Evolutionary conservation across 1,284 basidiomycete genomes (phyloP), one percentile per base, ranked within the genome.

Genomic region (Coriolopsis trogii): DNA sequence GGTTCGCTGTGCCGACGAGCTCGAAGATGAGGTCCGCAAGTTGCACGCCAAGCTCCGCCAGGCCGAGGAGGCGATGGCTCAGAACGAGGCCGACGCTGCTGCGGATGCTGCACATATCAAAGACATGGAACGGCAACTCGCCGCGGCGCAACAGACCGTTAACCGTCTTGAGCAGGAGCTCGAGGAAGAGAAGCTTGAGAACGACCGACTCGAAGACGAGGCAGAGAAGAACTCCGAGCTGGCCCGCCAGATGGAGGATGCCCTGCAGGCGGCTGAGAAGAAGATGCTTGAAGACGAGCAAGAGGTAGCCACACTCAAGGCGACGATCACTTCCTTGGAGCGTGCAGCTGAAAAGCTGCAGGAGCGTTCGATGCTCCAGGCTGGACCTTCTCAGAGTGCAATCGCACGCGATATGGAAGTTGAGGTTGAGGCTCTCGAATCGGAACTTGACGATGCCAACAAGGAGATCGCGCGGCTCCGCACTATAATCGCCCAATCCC

Each of bases 371-470:
- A 61, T 70, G 45, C 70, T 75, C 16, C 67, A 69, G 44, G 63
- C 63, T 29, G 65, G 65, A 25, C 64, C 67, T 26, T 73, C 71
- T 41, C 62, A 51, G 29, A 65, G 66, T 55, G 57, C 67, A 24
- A 62, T 68, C 12, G 66, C 69, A 59, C 41, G 72, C 60, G 60
- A 79, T 60, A 43, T 61, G 21, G 83, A 86, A 34, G 72, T 77
- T 15, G 84, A 87, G 51, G 67, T 73, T 38, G 74, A 78, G 53
- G 78, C 76, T 0, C 73, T 95, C 36, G 90, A 95, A 66, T 76
- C 78, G 6, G 89, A 94, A 56, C 78, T 95, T 21, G 88, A 92
- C 55, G 80, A 84, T 1, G 93, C 93, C 0, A 80, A 91, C 64
- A 82, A 77, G 62, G 91, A 95, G 67, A 89, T 94, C 51, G 89